phyloP scores from a whole-genome alignment of 768 basidiomycete genomes.

The Boletus rufocinnamomeus region DNA sequence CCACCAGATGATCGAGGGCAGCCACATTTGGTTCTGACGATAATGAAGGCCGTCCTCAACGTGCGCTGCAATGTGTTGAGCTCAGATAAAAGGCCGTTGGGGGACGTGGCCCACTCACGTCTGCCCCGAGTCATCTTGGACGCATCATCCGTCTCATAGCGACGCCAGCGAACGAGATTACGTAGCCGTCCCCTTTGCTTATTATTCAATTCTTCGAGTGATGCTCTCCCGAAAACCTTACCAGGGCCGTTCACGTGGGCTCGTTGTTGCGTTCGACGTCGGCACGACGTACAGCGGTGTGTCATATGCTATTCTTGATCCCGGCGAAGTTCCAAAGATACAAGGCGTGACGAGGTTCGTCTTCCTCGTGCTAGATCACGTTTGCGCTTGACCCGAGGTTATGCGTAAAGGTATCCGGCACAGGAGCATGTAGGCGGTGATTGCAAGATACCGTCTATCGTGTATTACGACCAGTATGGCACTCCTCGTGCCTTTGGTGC shows the following conservation, averaged over 20 bases:
- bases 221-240: conserved; percentile 42
- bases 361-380: conserved; percentile 14
- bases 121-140: background rate
- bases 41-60: conserved; percentile 15
- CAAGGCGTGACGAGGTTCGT: conserved; percentile 37
- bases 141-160: background rate
- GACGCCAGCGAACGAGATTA: conserved; percentile 9
- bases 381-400: background rate
- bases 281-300: conserved; percentile 46
- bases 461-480: conserved; percentile 48
- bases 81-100: conserved; percentile 24
- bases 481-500: conserved; percentile 45
- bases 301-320: conserved; percentile 45
- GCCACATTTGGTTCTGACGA: background rate
- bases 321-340: conserved; percentile 39
- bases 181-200: background rate
- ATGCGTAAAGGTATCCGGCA: conserved; percentile 37
- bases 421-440: conserved; percentile 46
- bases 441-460: conserved; percentile 50
- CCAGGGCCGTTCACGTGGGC: conserved; percentile 37
- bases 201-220: background rate
- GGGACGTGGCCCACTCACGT: background rate
- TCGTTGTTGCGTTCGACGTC: conserved; percentile 43
- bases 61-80: background rate
- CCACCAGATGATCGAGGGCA: background rate